Evolutionary conservation across 257 asterid species (phyloP).

Genomic region (Penstemon eatonii): DNA sequence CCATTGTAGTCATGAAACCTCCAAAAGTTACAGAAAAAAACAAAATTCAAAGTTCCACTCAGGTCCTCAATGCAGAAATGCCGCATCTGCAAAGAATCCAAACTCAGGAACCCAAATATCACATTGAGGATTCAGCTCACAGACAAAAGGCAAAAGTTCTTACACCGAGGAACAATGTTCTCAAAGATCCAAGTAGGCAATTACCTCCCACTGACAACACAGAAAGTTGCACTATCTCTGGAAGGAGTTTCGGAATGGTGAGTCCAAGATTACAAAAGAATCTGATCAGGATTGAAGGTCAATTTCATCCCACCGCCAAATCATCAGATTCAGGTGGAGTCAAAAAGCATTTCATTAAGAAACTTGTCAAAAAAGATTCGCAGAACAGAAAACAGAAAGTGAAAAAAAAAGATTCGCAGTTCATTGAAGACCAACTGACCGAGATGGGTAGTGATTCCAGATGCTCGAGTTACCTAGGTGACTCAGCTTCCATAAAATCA

Average conservation of each 20-base stretch:
- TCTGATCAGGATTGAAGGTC: conserved; percentile 35
- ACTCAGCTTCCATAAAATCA: conserved; percentile 67
- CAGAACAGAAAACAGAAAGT: conserved; percentile 40
- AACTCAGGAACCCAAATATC: conserved; percentile 28
- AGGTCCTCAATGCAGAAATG: conserved; percentile 24
- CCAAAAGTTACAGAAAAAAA: conserved; percentile 35
- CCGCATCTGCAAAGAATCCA: conserved; percentile 43
- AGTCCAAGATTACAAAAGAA: conserved; percentile 62
- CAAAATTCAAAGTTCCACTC: conserved; percentile 35
- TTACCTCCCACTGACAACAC: conserved; percentile 39
- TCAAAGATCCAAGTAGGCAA: conserved; percentile 30
- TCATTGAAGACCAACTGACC: conserved; percentile 46
- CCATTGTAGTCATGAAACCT: conserved; percentile 46
- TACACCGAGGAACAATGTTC: conserved; percentile 41
- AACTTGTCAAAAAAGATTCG: conserved; percentile 35
- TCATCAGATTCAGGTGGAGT: conserved; percentile 39
- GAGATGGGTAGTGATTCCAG: conserved; percentile 51
- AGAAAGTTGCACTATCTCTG: conserved; percentile 41
- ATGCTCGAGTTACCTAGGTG: conserved; percentile 58
- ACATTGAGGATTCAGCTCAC: conserved; percentile 39
- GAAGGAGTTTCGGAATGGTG: conserved; percentile 44
- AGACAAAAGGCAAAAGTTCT: conserved; percentile 38
- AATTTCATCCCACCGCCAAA: conserved; percentile 38
- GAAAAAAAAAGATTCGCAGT: conserved; percentile 41
- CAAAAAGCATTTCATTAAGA: conserved; percentile 41